Percentiles rank a stretch among this genome's conserved stretches.
Evolutionary conservation across 768 basidiomycete genomes (phyloP).

Genomic region (Leucosporidium yakuticum): DNA sequence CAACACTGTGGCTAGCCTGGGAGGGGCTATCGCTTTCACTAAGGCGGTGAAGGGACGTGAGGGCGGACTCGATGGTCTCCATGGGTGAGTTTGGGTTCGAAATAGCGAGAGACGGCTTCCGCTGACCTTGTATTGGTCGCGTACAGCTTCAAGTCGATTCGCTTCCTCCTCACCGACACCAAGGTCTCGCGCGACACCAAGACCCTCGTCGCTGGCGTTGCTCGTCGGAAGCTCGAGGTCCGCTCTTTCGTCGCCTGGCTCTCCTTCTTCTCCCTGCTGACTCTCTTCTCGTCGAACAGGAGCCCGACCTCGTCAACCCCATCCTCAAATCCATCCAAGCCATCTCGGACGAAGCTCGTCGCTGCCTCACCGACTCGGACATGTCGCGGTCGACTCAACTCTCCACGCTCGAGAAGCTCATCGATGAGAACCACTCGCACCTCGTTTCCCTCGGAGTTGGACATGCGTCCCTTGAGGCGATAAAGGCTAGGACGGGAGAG

Average conservation of each 20-base stretch:
- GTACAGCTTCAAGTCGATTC: conserved; percentile 79
- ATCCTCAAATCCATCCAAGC: conserved; percentile 74
- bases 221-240: conserved; percentile 54
- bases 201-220: conserved; percentile 83
- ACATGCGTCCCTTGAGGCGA: conserved; percentile 76
- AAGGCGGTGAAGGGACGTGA: conserved; percentile 60
- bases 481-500: conserved; percentile 62
- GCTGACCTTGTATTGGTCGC: conserved; percentile 7
- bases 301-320: conserved; percentile 76
- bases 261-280: not conserved
- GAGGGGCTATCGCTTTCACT: conserved; percentile 86
- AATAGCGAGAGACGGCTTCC: not conserved
- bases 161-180: conserved; percentile 87
- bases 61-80: conserved; percentile 74
- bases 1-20: conserved; percentile 86
- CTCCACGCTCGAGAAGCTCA: conserved; percentile 66
- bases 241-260: not conserved
- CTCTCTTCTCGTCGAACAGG: conserved; percentile 44
- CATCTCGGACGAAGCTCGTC: conserved; percentile 75
- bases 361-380: conserved; percentile 65
- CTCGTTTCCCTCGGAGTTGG: conserved; percentile 83
- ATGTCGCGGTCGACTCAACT: conserved; percentile 63
- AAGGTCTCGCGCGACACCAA: conserved; percentile 91
- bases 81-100: conserved; percentile 57
- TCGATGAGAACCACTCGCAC: conserved; percentile 81